Base-by-base conservation (phyloP, 495 filamentous ascomycete genomes). In the Trichocladium antarcticum region DNA sequence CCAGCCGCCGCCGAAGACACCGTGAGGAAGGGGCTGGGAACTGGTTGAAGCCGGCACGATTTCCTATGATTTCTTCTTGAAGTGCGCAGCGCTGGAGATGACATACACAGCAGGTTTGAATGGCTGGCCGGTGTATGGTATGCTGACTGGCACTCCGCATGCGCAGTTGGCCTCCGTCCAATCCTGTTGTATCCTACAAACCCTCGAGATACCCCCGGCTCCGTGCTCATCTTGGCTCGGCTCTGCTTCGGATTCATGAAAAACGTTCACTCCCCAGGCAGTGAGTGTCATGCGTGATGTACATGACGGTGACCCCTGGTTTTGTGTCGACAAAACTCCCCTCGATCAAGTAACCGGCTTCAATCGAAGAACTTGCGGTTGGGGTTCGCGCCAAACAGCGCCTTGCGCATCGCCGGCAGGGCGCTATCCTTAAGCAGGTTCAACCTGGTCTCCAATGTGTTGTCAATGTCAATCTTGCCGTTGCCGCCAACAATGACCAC, bases 381-480 rank as follows among this genome's bases (percentile, higher is more conserved):
- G 42, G 77, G 73, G 71, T 97, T 97, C 70, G 84, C 78, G 36
- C 93, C 93, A 59, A 97, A 97, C 34, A 99, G 70, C 3, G 78
- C 82, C 63, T 83, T 76, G 53, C 93, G 78, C 54, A 99, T 81
- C 28, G 80, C 81, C 11, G 93, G 93, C 35, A 97, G 75, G 22
- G 85, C 86, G 56, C 85, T 86, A 46, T 79, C 80, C 64, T 90
- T 81, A 34, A 96, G 77, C 47, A 97, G 70, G 51, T 79, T 81
- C 66, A 99, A 71, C 46, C 93, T 80, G 62, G 95, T 85, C 57
- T 97, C 93, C 41, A 97, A 82, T 21, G 92, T 97, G 70, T 99
- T 96, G 79, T 95, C 88, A 64, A 99, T 94, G 55, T 94, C 87
- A 65, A 99, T 97, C 75, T 89, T 95, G 61, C 93, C 93, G 50